These are phyloP conservation scores for Pseudognaphalium luteoalbum DNA, from an alignment of 129 eudicot genomes.

Conservation along the genomic window DNA sequence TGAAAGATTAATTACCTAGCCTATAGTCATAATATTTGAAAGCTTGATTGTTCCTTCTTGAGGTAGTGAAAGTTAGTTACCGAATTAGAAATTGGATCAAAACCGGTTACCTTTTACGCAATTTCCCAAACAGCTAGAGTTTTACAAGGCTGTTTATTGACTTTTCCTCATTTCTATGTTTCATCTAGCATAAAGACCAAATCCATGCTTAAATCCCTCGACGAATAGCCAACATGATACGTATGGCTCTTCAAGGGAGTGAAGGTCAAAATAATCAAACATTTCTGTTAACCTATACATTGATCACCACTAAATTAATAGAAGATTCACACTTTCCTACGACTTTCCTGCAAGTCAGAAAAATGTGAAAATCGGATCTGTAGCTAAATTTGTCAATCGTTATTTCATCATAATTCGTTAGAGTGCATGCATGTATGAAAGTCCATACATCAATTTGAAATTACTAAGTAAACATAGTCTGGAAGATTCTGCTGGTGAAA, in stretches of 20 bases:
- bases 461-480: background rate
- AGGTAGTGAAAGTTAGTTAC: no score
- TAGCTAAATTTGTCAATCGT: background rate
- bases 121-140: no score
- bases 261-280: constrained; percentile 16
- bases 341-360: no score
- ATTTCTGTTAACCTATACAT: background rate
- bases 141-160: constrained; percentile 5
- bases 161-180: background rate
- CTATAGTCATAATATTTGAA: no score
- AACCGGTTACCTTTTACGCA: no score
- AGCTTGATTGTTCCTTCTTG: no score
- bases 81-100: no score
- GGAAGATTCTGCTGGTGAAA: constrained; percentile 9
- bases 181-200: constrained; percentile 19
- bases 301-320: background rate
- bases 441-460: no score
- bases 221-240: constrained; percentile 20
- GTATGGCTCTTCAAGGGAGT: constrained; percentile 29
- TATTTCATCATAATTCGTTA: background rate
- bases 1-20: no score
- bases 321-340: background rate
- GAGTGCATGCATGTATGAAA: constrained; percentile 2
- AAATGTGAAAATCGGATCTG: background rate
- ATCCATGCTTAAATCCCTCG: constrained; percentile 21